A percentile compares a stretch with the other conserved stretches of the same genome.
These are phyloP conservation scores for Cladophialophora psammophila DNA, from an alignment of 2,329 filamentous ascomycete species.

Conservation along the genomic window DNA sequence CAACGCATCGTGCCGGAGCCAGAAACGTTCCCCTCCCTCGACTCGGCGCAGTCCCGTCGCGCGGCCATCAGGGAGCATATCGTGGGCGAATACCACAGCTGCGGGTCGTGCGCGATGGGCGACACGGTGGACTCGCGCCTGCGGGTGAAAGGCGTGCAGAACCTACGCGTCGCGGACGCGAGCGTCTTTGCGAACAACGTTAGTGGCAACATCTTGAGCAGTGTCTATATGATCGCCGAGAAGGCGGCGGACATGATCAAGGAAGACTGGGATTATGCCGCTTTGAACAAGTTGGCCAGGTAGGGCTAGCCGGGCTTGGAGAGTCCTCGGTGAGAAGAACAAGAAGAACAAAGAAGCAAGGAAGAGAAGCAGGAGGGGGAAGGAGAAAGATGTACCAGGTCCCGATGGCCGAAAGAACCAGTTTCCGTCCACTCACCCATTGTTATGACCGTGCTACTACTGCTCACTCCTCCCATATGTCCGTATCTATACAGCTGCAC, in stretches of 20 bases:
- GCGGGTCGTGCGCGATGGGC: slow-evolving; percentile 50
- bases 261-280: slow-evolving; percentile 40
- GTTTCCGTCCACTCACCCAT: too few relatives aligned
- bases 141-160: slow-evolving; percentile 43
- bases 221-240: slow-evolving; percentile 47
- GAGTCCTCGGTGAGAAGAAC: too few relatives aligned
- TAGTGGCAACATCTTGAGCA: slow-evolving; percentile 44
- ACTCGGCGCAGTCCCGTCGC: slow-evolving; percentile 23
- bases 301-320: not conserved
- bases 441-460: too few relatives aligned
- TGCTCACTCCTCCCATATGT: too few relatives aligned
- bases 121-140: slow-evolving; percentile 46
- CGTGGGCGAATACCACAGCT: slow-evolving; percentile 36
- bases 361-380: too few relatives aligned
- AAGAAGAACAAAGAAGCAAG: too few relatives aligned
- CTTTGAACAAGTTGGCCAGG: slow-evolving; percentile 19
- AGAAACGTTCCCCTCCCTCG: slow-evolving; percentile 26
- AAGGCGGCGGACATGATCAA: slow-evolving; percentile 47
- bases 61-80: slow-evolving; percentile 27
- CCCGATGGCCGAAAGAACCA: too few relatives aligned
- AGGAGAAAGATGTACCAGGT: too few relatives aligned
- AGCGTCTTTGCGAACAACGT: slow-evolving; percentile 45
- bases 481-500: too few relatives aligned
- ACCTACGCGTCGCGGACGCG: slow-evolving; percentile 48
- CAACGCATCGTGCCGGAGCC: slow-evolving; percentile 27